Base-by-base conservation (phyloP, 495 filamentous ascomycete species). In the Patellaria atrata region DNA sequence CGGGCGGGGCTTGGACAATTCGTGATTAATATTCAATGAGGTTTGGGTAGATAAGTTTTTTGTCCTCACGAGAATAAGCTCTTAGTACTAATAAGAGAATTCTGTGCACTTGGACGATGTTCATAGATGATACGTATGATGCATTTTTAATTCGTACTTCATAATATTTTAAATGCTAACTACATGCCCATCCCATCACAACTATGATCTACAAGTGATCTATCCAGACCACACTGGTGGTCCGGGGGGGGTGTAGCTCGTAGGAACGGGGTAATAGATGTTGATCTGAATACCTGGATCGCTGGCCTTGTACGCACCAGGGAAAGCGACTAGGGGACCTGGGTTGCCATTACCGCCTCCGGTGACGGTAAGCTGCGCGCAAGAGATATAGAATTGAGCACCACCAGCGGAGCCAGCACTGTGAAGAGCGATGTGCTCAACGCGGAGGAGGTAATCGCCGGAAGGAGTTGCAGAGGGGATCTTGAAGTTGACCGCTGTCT, bases 321-420 rank as follows among this genome's bases (percentile, higher is more conserved):
- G 68, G 29, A 72, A 54, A 12, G 60, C 38, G 2, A 67, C 65
- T 0, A 63, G 56, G 4, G 58, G 59, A 0, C 50, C 55, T 0
- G 65, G 68, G 5, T 38, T 58, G 4, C 55, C 59, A 32, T 34
- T 61, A 22, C 71, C 72, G 18, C 68, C 64, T 12, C 65, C 65
- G 5, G 55, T 61, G 32, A 79, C 64, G 13, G 57, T 69, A 45
- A 79, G 37, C 44, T 77, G 73, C 11, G 64, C 71, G 35, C 73
- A 78, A 0, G 62, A 51, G 19, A 68, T 41, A 33, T 70, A 72
- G 43, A 69, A 60, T 50, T 70, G 67, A 0, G 69, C 60, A 32
- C 60, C 58, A 33, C 59, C 59, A 12, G 45, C 46, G 4, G 45
- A 27, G 3, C 29, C 26, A 1, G 27, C 37, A 36, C 56, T 50